Conservation (phyloP, 495 filamentous ascomycete species). For the Barbatosphaeria neglecta region DNA sequence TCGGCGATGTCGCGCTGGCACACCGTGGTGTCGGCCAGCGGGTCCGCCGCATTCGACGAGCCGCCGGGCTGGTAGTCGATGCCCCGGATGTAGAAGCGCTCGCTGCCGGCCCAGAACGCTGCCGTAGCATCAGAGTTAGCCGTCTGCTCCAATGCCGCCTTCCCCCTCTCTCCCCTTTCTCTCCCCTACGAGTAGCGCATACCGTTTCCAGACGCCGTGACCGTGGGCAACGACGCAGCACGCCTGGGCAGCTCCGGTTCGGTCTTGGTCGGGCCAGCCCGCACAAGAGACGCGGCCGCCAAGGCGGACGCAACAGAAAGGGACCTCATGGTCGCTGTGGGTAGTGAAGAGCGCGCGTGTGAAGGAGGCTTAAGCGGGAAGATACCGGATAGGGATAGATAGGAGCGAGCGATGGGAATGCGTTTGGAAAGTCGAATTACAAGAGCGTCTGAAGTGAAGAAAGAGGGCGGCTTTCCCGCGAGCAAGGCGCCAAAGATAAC, state of each 20-base stretch:
- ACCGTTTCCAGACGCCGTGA: slow-evolving; percentile 39
- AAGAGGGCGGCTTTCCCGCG: too few relatives aligned
- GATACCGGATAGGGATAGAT: background rate
- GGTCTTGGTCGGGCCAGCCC: slow-evolving; percentile 45
- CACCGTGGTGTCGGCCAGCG: slow-evolving; percentile 55
- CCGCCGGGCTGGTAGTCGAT: slow-evolving; percentile 95
- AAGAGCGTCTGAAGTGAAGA: background rate
- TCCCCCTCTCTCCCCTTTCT: background rate
- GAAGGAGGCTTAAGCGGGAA: background rate
- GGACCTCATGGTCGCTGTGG: slow-evolving; percentile 39
- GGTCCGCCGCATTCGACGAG: slow-evolving; percentile 64
- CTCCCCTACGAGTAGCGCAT: background rate
- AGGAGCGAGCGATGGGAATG: background rate
- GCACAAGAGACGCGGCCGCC: slow-evolving; percentile 41
- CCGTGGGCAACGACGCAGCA: slow-evolving; percentile 24
- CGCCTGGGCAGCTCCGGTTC: slow-evolving; percentile 47
- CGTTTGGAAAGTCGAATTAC: background rate
- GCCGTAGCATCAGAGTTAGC: slow-evolving; percentile 10
- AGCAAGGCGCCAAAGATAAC: background rate
- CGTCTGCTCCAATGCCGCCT: too few relatives aligned
- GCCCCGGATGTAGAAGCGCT: slow-evolving; percentile 87
- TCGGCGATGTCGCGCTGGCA: slow-evolving; percentile 78
- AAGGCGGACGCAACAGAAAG: slow-evolving; percentile 37
- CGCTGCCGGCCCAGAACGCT: slow-evolving; percentile 79
- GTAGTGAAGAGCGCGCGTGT: background rate